Evolutionary conservation across 495 filamentous ascomycete genomes (phyloP).

Genomic region (Penicillium angulare): DNA sequence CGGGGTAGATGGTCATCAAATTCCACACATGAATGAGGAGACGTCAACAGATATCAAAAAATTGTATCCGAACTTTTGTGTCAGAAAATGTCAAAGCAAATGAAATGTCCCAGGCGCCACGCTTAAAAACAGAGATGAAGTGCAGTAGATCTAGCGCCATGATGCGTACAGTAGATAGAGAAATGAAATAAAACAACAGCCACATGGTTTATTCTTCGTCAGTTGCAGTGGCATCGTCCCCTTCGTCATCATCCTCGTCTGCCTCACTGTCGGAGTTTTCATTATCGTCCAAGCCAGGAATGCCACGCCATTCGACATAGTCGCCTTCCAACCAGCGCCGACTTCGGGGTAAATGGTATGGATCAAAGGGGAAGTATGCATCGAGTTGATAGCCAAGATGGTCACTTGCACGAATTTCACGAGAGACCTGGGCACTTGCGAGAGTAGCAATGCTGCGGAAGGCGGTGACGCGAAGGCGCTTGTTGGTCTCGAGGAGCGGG

Average conservation of each 20-base stretch:
- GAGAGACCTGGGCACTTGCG: slow-evolving; percentile 45
- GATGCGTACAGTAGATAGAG: slow-evolving; percentile 1
- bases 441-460: slow-evolving; percentile 45
- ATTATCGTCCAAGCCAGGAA: slow-evolving; percentile 68
- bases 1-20: background rate
- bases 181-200: background rate
- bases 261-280: slow-evolving; percentile 51
- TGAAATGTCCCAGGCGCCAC: slow-evolving; percentile 20
- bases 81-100: slow-evolving; percentile 8
- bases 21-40: slow-evolving; percentile 11
- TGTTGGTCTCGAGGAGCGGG: slow-evolving; percentile 86
- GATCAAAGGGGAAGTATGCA: slow-evolving; percentile 96
- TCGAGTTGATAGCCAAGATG: slow-evolving; percentile 78
- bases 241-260: slow-evolving; percentile 30
- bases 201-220: slow-evolving; percentile 33
- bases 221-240: slow-evolving; percentile 33
- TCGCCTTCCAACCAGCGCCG: slow-evolving; percentile 81
- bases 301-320: slow-evolving; percentile 79
- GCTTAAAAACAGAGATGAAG: slow-evolving; percentile 19
- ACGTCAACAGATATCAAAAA: slow-evolving; percentile 15
- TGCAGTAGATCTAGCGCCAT: slow-evolving; percentile 1
- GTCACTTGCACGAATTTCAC: slow-evolving; percentile 62
- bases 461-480: slow-evolving; percentile 69
- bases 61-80: slow-evolving; percentile 25
- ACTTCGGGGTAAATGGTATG: slow-evolving; percentile 82